These are phyloP conservation scores for Kickxella alabastrina DNA, from an alignment of 192 early-diverging fungal species.

Conservation along the genomic window DNA sequence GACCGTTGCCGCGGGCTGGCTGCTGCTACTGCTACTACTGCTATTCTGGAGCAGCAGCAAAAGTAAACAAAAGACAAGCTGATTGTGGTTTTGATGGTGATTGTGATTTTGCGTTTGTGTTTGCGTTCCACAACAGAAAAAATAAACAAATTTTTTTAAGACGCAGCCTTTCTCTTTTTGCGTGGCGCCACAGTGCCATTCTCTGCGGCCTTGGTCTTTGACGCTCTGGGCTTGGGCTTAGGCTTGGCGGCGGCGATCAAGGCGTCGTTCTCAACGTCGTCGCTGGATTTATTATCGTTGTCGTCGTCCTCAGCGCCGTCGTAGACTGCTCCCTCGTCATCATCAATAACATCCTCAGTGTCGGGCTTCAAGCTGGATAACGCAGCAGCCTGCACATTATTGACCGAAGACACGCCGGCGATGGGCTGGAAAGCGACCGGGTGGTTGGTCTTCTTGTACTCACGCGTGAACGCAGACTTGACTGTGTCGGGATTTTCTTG, in stretches of 20 bases:
- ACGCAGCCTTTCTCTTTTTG: conserved; percentile 26
- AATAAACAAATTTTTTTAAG: no score
- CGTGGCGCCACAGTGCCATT: conserved; percentile 14
- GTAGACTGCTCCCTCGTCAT: conserved; percentile 15
- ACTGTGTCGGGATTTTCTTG: conserved; percentile 57
- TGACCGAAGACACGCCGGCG: conserved; percentile 9
- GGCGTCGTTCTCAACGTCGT: conserved; percentile 17
- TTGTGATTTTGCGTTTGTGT: no score
- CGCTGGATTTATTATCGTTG: background rate
- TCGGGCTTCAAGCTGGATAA: conserved; percentile 17
- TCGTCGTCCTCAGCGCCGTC: conserved; percentile 12
- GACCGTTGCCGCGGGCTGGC: no score
- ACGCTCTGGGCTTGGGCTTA: conserved; percentile 3
- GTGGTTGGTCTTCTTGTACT: conserved; percentile 51
- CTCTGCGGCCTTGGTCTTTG: conserved; percentile 3
- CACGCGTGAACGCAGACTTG: conserved; percentile 79
- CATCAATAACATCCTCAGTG: conserved; percentile 23
- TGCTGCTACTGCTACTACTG: no score
- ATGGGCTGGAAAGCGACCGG: conserved; percentile 30
- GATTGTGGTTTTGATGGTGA: no score
- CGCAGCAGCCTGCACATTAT: conserved; percentile 11
- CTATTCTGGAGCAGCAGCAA: no score
- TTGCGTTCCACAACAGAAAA: no score
- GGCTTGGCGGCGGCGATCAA: conserved; percentile 15
- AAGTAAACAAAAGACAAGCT: no score